Conservation (phyloP, 1,284 basidiomycete genomes). For the Apiotrichum gamsii region DNA sequence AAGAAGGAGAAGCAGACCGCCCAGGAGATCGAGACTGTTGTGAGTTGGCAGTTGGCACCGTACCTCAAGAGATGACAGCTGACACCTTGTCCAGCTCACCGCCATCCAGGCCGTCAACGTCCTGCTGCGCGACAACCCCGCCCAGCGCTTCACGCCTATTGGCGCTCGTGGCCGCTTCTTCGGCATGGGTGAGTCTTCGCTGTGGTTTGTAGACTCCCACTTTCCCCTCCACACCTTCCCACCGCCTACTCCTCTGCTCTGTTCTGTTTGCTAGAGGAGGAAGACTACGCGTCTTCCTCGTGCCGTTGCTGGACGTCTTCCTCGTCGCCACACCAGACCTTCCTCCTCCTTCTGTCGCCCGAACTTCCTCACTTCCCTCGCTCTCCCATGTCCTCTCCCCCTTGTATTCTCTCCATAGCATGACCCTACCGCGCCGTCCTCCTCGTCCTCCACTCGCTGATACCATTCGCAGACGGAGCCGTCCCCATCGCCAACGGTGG, state of each 20-base stretch:
- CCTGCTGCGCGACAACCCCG: slow-evolving; percentile 40
- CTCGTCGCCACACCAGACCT: no score
- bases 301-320: no score
- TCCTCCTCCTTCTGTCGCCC: no score
- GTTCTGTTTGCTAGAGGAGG: background rate
- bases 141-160: slow-evolving; percentile 32
- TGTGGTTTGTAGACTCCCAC: no score
- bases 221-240: no score
- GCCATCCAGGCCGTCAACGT: slow-evolving; percentile 44
- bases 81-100: slow-evolving; percentile 22
- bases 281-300: no score
- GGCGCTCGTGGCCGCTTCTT: slow-evolving; percentile 43
- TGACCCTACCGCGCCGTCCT: no score
- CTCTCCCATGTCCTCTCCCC: no score
- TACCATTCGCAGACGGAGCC: slow-evolving; percentile 25
- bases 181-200: slow-evolving; percentile 24
- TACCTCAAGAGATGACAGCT: background rate
- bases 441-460: slow-evolving; percentile 5
- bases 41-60: slow-evolving; percentile 16
- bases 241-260: no score
- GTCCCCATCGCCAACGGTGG: slow-evolving; percentile 35
- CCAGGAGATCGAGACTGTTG: slow-evolving; percentile 30
- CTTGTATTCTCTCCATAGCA: no score
- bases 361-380: no score
- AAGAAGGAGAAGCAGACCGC: slow-evolving; percentile 29